Evolutionary conservation across 192 early-diverging fungal species (phyloP), one percentile per base, ranked within the genome.

Genomic region (Funneliformis geosporum): DNA sequence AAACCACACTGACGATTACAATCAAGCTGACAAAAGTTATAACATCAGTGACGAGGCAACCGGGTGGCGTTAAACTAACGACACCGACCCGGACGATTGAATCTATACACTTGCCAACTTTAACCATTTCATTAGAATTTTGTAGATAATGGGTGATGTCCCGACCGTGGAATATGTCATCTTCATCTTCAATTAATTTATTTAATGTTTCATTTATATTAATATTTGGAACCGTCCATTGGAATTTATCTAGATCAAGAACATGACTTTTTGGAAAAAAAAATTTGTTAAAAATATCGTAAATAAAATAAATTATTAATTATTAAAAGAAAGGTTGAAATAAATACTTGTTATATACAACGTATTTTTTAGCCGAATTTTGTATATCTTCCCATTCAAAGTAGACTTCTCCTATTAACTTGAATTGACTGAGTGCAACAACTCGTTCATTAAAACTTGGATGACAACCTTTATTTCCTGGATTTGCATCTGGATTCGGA

Each of bases 21-120:
- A 90, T 85, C 71, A 96, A 85, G 9, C 93, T 94, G 44, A 94
- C 87, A 75, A 90, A 94, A 21, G 94, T 85, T 70, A 94, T 84
- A 21, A 96, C 89, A 76, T 92, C 89, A 1, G 95, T 91, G 6
- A 92, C 87, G 46, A 95, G 89, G 80, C 96, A 98, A 1, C 95
- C 95, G 40, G 94, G 85, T 16, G 91, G 88, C 66, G 86, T 90
- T 39, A 90, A 85, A 82, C 96, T 95, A 64, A 98, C 80, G 9
- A 85, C 85, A 1, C 95, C 96, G 23, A 96, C 91, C 55, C 88
- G 82, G 82, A 94, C 90, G 60, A 92, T 85, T 8, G 94, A 90
- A 44, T 87, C 80, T 75, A 96, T 84, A 84, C 96, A 97, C 33
- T 87, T 81, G 55, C 90, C 96, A 27, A 90, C 66, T 10, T 82